Base-by-base conservation (phyloP, 2,329 filamentous ascomycete genomes). In the Botrytis porri region DNA sequence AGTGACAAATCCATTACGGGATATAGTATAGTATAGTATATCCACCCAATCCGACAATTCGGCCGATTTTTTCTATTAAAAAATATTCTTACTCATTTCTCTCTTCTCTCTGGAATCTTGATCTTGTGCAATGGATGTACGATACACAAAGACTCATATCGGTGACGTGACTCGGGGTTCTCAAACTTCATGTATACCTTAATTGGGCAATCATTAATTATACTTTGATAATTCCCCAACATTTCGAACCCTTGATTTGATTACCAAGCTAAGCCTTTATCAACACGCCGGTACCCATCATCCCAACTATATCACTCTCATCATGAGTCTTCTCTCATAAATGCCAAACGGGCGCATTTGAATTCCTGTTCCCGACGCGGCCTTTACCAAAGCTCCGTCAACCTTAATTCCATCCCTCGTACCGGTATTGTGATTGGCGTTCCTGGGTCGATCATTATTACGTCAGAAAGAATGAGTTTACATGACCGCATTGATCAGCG, bases 371-470 rank as follows among this genome's bases (percentile, higher is more conserved):
- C 32, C 64, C 64, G 45, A 66, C 25, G 12, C 64, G 45, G 64
- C 22, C 32, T 66, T 66, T 66, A 66, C 37, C 64, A 39, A 66
- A 66, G 63, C 64, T 66, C 64, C 45, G 64, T 66, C 8, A 51
- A 54, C 45, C 64, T 65, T 65, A 65, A 51, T 65, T 51, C 29
- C 29, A 51, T 37, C 29, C 35, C 32, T n/a, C 18, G 14, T 20
- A 7, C 16, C 35, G 25, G 14, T 20, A 7, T 25, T 48, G 25
- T 35, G 41, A 48, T 48, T 65, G 22, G 41, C 10, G 32, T 37
- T 1, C 10, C 20, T 25, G 37, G 22, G 12, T n/a, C 10, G 63
- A 65, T 65, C 5, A 35, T 48, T 48, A 16, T 48, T 48, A 16
- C 35, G 41, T 48, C 20, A 37, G 29, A 25, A 65, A 51, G 7